phyloP scores from a whole-genome alignment of 768 basidiomycete genomes.

The Leccinum ochraceum region DNA sequence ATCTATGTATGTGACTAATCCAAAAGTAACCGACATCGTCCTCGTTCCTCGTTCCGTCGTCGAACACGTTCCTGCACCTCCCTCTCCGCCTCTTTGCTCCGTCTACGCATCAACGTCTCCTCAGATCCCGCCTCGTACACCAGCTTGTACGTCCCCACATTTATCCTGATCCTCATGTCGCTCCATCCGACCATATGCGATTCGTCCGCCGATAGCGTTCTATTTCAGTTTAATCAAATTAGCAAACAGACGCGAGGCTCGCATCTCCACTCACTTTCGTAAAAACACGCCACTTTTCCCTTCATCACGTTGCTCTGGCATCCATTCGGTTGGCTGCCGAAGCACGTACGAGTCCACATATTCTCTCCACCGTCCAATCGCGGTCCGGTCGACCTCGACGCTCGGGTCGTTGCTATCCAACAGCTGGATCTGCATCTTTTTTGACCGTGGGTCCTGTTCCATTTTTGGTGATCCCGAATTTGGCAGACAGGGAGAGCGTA shows the following conservation, averaged over 20 bases:
- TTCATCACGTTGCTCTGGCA: conserved; percentile 41
- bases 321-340: conserved; percentile 72
- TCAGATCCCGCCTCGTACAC: conserved; percentile 69
- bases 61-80: conserved; percentile 41
- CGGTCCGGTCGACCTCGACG: conserved; percentile 50
- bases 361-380: conserved; percentile 64
- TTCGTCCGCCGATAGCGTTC: conserved; percentile 44
- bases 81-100: conserved; percentile 36
- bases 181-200: conserved; percentile 17
- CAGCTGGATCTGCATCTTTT: conserved; percentile 60
- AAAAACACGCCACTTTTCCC: conserved; percentile 50
- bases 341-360: conserved; percentile 76
- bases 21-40: conserved; percentile 42
- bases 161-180: conserved; percentile 50
- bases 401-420: conserved; percentile 67
- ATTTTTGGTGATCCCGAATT: conserved; percentile 14
- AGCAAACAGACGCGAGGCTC: conserved; percentile 9
- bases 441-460: conserved; percentile 53
- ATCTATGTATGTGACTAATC: conserved; percentile 7
- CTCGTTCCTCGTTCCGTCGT: conserved; percentile 57
- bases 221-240: conserved; percentile 46
- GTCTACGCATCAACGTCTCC: conserved; percentile 48
- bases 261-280: conserved; percentile 49
- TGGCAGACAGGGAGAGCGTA: conserved; percentile 17
- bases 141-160: conserved; percentile 63